Base-by-base conservation (phyloP, 768 basidiomycete genomes). In the Naematelia encephala region DNA sequence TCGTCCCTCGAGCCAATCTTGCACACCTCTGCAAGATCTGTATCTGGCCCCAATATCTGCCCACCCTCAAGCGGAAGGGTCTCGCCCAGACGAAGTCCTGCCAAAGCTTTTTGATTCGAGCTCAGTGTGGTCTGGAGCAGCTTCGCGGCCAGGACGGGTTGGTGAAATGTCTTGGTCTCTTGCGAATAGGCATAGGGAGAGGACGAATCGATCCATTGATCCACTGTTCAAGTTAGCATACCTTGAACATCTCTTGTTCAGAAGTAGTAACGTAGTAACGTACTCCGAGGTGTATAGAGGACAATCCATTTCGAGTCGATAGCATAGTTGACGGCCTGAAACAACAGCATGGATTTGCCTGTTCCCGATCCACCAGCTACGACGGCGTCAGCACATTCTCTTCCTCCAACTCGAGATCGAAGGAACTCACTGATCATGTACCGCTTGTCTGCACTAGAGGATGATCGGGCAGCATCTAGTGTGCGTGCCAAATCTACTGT, bases 281-380 rank as follows among this genome's bases (percentile, higher is more conserved):
- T 28, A 89, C 90, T 84, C 78, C 87, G 81, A 2, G 92, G 90
- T 23, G 91, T 82, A 72, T 92, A 96, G 16, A 93, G 76, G 16
- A 91, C 89, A 21, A 93, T 82, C 88, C 90, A 92, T 25, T 83
- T 82, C 21, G 83, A 81, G 1, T 81, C 76, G 10, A 82, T 66
- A 29, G 85, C 86, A 62, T 89, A 85, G 39, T 87, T 81, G 0
- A 89, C 84, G 0, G 87, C 82, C 74, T 96, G 91, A 8, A 92
- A 79, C 27, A 94, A 77, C 8, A 89, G 74, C 60, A 83, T 85
- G 56, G 87, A 89, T 78, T 94, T 96, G 43, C 91, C 92, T 55
- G 83, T 85, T 4, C 92, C 91, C 8, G 82, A 61, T 4, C 82
- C 78, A 13, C 91, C 91, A 61, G 85, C 86, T 91, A 10, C 14